Evolutionary conservation across 495 filamentous ascomycete genomes (phyloP).

Genomic region (Haplographium delicatum): DNA sequence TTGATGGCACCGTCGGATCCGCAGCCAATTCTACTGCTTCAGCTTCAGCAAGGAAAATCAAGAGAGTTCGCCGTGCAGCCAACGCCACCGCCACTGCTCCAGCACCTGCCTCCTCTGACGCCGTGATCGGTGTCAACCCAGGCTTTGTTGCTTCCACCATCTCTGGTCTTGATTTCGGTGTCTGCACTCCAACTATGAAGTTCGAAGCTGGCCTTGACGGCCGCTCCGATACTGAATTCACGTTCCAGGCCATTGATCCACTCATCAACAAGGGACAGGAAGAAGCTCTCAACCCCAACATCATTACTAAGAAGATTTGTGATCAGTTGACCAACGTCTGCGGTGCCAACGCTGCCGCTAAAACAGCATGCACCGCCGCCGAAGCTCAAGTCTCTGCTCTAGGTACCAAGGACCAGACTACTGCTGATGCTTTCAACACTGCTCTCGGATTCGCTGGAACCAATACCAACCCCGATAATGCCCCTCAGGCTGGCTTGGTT

Average conservation of each 20-base stretch:
- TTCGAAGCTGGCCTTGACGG: conserved; percentile 45
- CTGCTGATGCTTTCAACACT: conserved; percentile 33
- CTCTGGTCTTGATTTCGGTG: conserved; percentile 44
- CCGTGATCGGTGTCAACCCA: conserved; percentile 2
- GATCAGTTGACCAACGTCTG: conserved; percentile 44
- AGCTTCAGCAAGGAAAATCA: neutral
- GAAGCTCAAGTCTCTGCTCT: conserved; percentile 27
- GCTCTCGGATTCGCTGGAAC: conserved; percentile 31
- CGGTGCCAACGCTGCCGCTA: conserved; percentile 36
- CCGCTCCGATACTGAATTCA: conserved; percentile 43
- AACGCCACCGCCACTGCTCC: neutral
- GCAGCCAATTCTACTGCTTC: conserved; percentile 8
- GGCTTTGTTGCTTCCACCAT: conserved; percentile 22
- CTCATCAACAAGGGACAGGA: conserved; percentile 43
- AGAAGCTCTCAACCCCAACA: conserved; percentile 54
- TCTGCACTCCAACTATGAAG: conserved; percentile 50
- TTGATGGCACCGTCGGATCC: conserved; percentile 12
- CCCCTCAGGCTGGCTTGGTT: conserved; percentile 33
- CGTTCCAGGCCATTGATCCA: conserved; percentile 47
- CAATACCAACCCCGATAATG: conserved; percentile 39
- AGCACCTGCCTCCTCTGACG: neutral
- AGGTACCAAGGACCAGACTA: conserved; percentile 25
- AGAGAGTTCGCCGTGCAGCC: neutral
- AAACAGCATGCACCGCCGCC: conserved; percentile 37
- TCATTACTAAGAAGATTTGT: conserved; percentile 62